Evolutionary conservation across 2,329 filamentous ascomycete species (phyloP), one percentile per base, ranked within the genome.

Genomic region (Apiospora malaysiana): DNA sequence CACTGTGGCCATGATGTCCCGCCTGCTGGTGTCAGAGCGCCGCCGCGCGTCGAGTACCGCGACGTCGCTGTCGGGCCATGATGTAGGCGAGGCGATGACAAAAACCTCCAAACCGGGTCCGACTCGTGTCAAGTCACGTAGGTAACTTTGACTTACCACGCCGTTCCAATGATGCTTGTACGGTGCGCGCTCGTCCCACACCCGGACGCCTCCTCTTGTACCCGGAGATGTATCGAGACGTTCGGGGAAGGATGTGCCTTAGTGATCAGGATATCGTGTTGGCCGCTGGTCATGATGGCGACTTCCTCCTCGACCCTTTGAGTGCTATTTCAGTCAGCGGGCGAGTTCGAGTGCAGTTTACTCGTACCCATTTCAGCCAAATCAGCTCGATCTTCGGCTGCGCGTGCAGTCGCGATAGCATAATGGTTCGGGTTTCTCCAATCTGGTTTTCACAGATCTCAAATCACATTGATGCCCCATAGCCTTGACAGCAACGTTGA

Each of bases 191-290:
- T 45, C 12, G 12, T 16, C 2, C 42, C 16, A 18, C 42, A 4
- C 12, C 14, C 1, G 10, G 2, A 16, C 42, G 42, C 32, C 32
- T 8, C 23, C 21, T 12, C 7, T 23, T 7, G 3, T 18, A 10
- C 21, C 9, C 3, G 8, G 18, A 7, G 18, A 5, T 4, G 40
- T 25, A n/a, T 27, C 16, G 4, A 4, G 40, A 21, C 21, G 14
- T 27, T 2, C 0, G 18, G 14, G 23, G 16, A 43, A 4, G 76
- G 83, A 72, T 73, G 89, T 86, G 88, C 88, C 72, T 90, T 90
- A 79, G 90, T 90, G 67, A 90, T 83, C 23, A 90, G 85, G 65
- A 90, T 84, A 73, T 90, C 88, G 6, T 90, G 84, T 66, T 80
- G 85, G 18, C 87, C 87, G 10, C 83, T 83, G 2, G 86, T 89